Base-by-base conservation (phyloP, 345 rosid species). In the Odontarrhena argentea region DNA sequence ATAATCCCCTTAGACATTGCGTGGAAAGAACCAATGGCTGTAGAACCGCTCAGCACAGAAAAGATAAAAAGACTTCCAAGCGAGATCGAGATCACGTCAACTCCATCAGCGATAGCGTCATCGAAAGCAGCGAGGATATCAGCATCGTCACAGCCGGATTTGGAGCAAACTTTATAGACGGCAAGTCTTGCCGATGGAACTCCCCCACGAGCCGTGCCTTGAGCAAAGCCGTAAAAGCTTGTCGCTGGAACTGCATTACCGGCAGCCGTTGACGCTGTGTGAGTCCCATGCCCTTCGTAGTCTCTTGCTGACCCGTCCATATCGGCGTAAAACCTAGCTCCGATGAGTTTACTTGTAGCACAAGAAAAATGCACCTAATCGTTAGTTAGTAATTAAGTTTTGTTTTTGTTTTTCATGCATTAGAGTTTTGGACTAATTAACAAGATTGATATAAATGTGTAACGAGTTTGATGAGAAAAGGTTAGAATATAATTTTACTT, bases 11-110 rank as follows among this genome's bases (percentile, higher is more conserved):
- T 70, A 58, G 32, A 15, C 67, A 74, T 66, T 14, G 86, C 83
- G 55, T 84, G 83, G 32, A 78, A 82, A 5, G 82, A 35, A 5
- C 83, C 83, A 12, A 80, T 79, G 26, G 82, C 76, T 11, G 65
- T 8, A 11, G 60, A 1, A 46, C 68, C 78, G 1, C 2, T 3
- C 6, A 67, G 7, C 7, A 5, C 7, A 32, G 36, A 4, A 32
- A 32, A 32, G 7, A 4, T 4, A 4, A 32, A 4, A 4, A 5
- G 36, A 6, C 7, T 5, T 32, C 7, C 36, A 32, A 32, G 4
- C 15, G 70, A 72, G 22, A 56, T 49, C 1, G 71, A 72, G 63
- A 72, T 73, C 10, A 73, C 41, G 36, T 73, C 65, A 42, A 73
- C 71, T 13, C 67, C 76, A 10, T 73, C 71, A 24, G 71, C 45